Base-by-base conservation (phyloP, 257 asterid genomes). In the Salvia hispanica region DNA sequence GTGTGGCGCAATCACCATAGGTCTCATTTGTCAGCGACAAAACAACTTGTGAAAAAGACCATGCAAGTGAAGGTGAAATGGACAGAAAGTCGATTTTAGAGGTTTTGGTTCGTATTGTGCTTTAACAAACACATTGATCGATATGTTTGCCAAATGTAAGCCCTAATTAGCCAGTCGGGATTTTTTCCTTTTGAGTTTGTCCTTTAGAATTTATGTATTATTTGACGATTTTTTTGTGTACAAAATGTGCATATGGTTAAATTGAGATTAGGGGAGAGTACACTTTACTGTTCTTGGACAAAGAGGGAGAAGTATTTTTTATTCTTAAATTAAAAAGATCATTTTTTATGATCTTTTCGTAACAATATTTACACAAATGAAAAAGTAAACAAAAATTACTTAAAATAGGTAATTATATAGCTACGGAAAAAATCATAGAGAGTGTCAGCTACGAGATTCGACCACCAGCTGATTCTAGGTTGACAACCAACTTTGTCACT, bases 31-130 rank as follows among this genome's bases (percentile, higher is more conserved):
- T 0, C 3, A 25, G 31, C 31, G 31, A 25, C 2, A 25, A 2
- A 25, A 2, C 31, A 25, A 25, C 3, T 25, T 25, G 31, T 6
- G 58, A 74, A 65, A 45, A 77, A 63, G 58, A 67, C 81, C 33
- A 62, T 46, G 78, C 82, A 62, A 45, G 86, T 81, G 69, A 84
- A 81, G 79, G 89, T 84, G 80, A 84, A 77, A 84, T 84, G 89
- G 85, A 79, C 58, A 86, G 64, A 81, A 84, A 59, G 59, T 84
- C 42, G 83, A 84, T 66, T 67, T 81, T 36, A 74, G 77, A 36
- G 78, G 58, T 13, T 75, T 70, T 51, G 13, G 74, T 74, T 81
- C 86, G 2, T 77, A 81, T 57, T 76, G 58, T 59, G 64, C 61
- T 50, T 75, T 84, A 21, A 69, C 66, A 9, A 13, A 50, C 62